phyloP scores from a whole-genome alignment of 1,284 basidiomycete genomes.

The Cerioporus squamosus region DNA sequence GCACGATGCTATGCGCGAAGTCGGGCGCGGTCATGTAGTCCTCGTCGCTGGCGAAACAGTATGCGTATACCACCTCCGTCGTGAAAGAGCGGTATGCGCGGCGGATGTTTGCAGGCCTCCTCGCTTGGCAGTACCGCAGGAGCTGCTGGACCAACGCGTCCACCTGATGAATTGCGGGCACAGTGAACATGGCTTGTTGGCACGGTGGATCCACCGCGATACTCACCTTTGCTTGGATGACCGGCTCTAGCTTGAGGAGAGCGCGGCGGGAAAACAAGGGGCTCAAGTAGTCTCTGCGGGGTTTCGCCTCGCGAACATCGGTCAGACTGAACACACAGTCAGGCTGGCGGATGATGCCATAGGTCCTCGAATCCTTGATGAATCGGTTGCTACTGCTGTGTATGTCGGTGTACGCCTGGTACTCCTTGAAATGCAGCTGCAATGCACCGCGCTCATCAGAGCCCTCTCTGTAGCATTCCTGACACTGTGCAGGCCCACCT shows the following conservation, averaged over 20 bases:
- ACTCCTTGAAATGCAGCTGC: not conserved
- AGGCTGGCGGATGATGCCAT: not conserved
- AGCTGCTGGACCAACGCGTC: not conserved
- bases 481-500: not conserved
- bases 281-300: not conserved
- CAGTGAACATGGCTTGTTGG: too few relatives aligned
- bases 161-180: too few relatives aligned
- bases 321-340: not conserved
- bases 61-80: not conserved
- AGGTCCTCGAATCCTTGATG: not conserved
- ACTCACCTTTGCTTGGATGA: not conserved
- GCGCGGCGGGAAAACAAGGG: conserved; percentile 4
- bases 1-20: not conserved
- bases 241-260: not conserved
- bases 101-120: not conserved
- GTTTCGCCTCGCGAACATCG: not conserved
- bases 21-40: not conserved
- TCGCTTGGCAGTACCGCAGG: not conserved
- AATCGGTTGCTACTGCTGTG: not conserved
- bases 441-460: not conserved
- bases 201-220: too few relatives aligned
- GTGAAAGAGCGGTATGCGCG: not conserved
- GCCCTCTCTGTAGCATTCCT: not conserved
- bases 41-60: conserved; percentile 1
- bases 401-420: not conserved